Evolutionary conservation across 2,329 filamentous ascomycete species (phyloP), one percentile per base, ranked within the genome.

Genomic region (Colletotrichum tofieldiae): DNA sequence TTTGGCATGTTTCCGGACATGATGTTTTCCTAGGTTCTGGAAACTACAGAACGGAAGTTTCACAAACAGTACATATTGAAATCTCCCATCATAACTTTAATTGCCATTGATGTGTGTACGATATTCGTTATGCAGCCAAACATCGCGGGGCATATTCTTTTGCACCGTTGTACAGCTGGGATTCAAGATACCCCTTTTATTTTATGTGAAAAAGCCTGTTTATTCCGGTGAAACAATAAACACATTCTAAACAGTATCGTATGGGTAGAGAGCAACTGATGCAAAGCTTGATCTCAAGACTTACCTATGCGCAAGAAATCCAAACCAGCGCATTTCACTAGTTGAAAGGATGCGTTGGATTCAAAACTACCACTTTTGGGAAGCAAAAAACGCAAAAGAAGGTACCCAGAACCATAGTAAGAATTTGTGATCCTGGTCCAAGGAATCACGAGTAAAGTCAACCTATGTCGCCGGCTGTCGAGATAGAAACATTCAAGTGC

Each of bases 1-100:
- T 43, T 66, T 26, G 58, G 45, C 4, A 35, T 37, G 29, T 52
- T 68, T 3, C 32, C 52, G 20, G 69, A 72, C 18, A 39, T 68
- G 39, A 35, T 63, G 37, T 63, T 72, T 32, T 23, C 32, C 20
- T 62, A 58, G 20, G 16, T 2, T 5, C 3, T 11, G 23, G 32
- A 14, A 23, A n/a, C 29, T 26, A 20, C 9, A n/a, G 9, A 23
- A 37, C 3, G 49, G 9, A 12, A 5, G 1, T 2, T 7, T 8
- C 5, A 9, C 20, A 11, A 23, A 26, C n/a, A 7, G 32, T 35
- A 37, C 3, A 55, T 2, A 9, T 14, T 0, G 32, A 1, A 16
- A 11, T 2, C 14, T n/a, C 29, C 16, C 6, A 11, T 26, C 2
- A 35, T n/a, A 35, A n/a, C 3, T 8, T 5, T 5, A 3, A 32